Conservation (phyloP, 495 filamentous ascomycete genomes). For the Penicillium odoratum region DNA sequence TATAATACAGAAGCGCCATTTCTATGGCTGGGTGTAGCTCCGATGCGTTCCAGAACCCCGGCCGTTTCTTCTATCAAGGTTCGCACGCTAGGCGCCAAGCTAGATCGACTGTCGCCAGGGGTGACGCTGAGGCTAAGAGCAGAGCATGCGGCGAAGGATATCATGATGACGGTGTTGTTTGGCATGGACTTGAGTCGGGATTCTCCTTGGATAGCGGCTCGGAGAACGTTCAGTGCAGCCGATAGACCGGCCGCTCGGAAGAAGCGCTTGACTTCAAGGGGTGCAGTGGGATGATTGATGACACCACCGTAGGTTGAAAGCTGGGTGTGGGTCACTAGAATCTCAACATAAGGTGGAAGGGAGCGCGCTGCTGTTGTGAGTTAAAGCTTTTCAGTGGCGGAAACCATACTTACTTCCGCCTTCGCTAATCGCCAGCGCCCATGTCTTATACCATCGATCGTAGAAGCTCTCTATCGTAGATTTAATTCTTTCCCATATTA, state of each 20-base stretch:
- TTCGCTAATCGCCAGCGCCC: conserved; percentile 59
- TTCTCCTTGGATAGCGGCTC: conserved; percentile 71
- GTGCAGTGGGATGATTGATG: conserved; percentile 72
- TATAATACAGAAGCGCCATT: conserved; percentile 63
- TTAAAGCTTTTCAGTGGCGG: neutral
- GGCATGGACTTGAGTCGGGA: conserved; percentile 70
- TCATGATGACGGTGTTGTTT: conserved; percentile 77
- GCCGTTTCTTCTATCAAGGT: conserved; percentile 69
- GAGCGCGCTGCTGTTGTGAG: conserved; percentile 46
- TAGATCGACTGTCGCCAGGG: conserved; percentile 52
- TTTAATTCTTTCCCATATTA: conserved; percentile 49
- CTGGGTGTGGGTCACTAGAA: conserved; percentile 69
- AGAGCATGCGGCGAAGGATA: conserved; percentile 72
- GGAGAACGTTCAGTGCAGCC: conserved; percentile 70
- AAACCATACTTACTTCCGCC: conserved; percentile 45
- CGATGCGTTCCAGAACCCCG: conserved; percentile 67
- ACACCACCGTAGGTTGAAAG: conserved; percentile 72
- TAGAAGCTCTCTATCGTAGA: conserved; percentile 62
- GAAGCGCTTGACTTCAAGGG: conserved; percentile 66
- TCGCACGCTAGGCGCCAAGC: conserved; percentile 65
- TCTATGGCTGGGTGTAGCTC: conserved; percentile 60
- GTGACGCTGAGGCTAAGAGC: conserved; percentile 63
- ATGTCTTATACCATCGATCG: conserved; percentile 59
- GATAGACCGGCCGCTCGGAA: conserved; percentile 69
- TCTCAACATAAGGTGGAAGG: conserved; percentile 72